These are phyloP conservation scores for Stachybotrys chartarum DNA, from an alignment of 2,329 filamentous ascomycete species.

Conservation along the genomic window DNA sequence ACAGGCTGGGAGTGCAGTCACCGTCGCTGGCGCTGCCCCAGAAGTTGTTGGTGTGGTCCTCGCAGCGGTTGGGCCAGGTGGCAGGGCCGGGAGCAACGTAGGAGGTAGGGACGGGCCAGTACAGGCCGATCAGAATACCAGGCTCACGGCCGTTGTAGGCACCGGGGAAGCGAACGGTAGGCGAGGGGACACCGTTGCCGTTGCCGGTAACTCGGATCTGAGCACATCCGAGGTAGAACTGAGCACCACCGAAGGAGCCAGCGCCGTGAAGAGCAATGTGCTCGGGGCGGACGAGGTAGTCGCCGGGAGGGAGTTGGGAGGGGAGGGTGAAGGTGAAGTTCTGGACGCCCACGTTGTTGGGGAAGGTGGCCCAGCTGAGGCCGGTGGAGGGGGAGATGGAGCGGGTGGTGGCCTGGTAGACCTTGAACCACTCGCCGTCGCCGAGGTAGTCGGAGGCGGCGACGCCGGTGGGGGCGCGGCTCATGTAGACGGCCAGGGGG, in stretches of 20 bases:
- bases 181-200: slow-evolving; percentile 9
- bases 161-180: slow-evolving; percentile 19
- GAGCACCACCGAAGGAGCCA: slow-evolving; percentile 18
- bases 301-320: slow-evolving; percentile 9
- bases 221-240: slow-evolving; percentile 20
- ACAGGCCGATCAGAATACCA: slow-evolving; percentile 20
- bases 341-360: slow-evolving; percentile 10
- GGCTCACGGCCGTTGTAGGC: slow-evolving; percentile 17
- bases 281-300: slow-evolving; percentile 20
- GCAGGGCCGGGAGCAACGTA: slow-evolving; percentile 18
- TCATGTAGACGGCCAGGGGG: slow-evolving; percentile 23
- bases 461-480: slow-evolving; percentile 15
- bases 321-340: slow-evolving; percentile 16
- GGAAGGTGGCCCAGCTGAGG: slow-evolving; percentile 15
- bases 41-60: slow-evolving; percentile 22
- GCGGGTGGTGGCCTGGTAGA: slow-evolving; percentile 15
- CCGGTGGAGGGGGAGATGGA: slow-evolving; percentile 11
- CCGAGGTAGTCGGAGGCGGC: slow-evolving; percentile 15
- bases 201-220: slow-evolving; percentile 12
- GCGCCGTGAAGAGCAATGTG: slow-evolving; percentile 24
- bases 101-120: slow-evolving; percentile 17
- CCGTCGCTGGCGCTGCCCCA: slow-evolving; percentile 17
- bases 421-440: slow-evolving; percentile 22
- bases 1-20: slow-evolving; percentile 16
- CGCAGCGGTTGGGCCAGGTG: slow-evolving; percentile 19